phyloP scores from a whole-genome alignment of 345 rosid species.

The Melastoma malabathricum region DNA sequence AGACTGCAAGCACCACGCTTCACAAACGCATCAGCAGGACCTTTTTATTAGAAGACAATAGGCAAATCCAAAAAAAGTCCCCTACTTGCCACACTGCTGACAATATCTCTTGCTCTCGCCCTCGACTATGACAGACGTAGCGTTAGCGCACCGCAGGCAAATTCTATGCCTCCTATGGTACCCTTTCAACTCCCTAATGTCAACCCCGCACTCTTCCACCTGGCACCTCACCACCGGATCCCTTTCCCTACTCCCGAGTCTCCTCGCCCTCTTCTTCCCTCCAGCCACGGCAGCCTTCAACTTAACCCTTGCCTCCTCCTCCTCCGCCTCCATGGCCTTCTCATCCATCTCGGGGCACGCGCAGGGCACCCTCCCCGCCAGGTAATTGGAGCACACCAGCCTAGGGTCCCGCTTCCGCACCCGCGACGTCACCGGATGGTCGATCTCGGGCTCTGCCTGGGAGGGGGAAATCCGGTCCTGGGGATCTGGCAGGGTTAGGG shows the following conservation, averaged over 20 bases:
- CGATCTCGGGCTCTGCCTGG: neutral
- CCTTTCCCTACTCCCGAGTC: conserved; percentile 22
- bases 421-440: conserved; percentile 19
- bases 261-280: conserved; percentile 50
- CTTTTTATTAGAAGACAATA: too few relatives aligned
- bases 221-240: conserved; percentile 44
- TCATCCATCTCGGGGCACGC: conserved; percentile 89
- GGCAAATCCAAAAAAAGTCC: neutral
- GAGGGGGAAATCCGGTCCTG: conserved; percentile 12
- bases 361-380: conserved; percentile 76
- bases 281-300: too few relatives aligned
- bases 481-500: conserved; percentile 8
- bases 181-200: conserved; percentile 87
- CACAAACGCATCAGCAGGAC: too few relatives aligned
- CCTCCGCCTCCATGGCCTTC: conserved; percentile 32
- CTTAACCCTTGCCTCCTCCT: conserved; percentile 41
- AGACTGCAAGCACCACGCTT: too few relatives aligned
- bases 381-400: conserved; percentile 62
- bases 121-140: conserved; percentile 42
- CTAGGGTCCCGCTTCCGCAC: conserved; percentile 91
- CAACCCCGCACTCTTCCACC: conserved; percentile 68
- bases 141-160: conserved; percentile 74
- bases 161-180: conserved; percentile 82
- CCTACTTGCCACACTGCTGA: conserved; percentile 98
- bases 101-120: conserved; percentile 83